These are phyloP conservation scores for Penicillium paradoxum DNA, from an alignment of 495 filamentous ascomycete genomes.

Conservation along the genomic window DNA sequence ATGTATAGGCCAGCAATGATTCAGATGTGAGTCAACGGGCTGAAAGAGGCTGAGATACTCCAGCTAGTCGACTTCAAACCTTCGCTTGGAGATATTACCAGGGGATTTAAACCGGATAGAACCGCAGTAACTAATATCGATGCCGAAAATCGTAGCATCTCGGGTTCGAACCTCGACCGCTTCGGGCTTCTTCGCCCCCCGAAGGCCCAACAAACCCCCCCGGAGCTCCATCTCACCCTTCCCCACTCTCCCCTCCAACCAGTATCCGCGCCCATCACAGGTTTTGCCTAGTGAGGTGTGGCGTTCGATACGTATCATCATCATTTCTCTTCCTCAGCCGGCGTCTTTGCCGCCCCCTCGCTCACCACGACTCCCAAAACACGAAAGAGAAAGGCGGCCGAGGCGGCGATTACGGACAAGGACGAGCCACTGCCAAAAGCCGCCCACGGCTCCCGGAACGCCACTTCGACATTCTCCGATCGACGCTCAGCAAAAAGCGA, in stretches of 20 bases:
- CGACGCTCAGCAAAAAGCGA: constrained; percentile 7
- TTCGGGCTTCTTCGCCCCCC: neutral
- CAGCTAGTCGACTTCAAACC: too few species aligned
- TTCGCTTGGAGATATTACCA: too few species aligned
- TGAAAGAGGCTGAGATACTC: too few species aligned
- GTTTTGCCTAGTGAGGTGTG: constrained; percentile 5
- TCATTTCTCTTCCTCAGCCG: constrained; percentile 1
- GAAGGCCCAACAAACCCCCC: neutral
- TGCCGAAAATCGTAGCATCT: neutral
- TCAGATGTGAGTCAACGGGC: neutral
- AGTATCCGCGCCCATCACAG: constrained; percentile 3
- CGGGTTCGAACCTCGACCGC: neutral
- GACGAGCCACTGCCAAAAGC: constrained; percentile 26
- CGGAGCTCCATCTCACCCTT: neutral
- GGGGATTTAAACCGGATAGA: too few species aligned
- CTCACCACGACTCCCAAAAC: constrained; percentile 64
- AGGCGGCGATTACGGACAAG: constrained; percentile 55
- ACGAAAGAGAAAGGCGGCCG: constrained; percentile 89
- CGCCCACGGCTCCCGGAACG: constrained; percentile 26
- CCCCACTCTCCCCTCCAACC: constrained; percentile 6
- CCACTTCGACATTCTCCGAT: constrained; percentile 16
- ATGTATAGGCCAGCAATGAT: neutral
- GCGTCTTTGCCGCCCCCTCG: constrained; percentile 16
- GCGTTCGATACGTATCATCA: neutral
- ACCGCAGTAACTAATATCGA: too few species aligned